A percentile compares a stretch with the other conserved stretches of the same genome.
phyloP scores from a whole-genome alignment of 768 basidiomycete genomes.

The Termitomyces bulborhizus region DNA sequence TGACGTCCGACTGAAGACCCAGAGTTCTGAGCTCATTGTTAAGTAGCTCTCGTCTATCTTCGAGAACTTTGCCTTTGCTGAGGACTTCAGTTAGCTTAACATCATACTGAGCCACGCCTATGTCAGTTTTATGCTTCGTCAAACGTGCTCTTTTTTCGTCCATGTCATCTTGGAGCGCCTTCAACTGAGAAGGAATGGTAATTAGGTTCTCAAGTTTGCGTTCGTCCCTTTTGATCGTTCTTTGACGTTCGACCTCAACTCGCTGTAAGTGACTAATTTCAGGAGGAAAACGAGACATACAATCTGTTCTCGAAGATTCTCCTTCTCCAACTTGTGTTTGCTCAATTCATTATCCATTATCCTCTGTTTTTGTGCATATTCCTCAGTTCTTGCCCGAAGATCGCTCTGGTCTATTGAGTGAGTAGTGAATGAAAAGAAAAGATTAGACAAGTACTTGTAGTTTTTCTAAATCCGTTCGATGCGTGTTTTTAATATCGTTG shows the following conservation, averaged over 20 bases:
- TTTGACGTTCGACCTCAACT: conserved; percentile 44
- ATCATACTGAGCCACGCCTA: conserved; percentile 60
- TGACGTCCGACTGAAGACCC: conserved; percentile 71
- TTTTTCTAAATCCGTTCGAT: conserved; percentile 58
- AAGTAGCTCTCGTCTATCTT: conserved; percentile 63
- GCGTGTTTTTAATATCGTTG: conserved; percentile 53
- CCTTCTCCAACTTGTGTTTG: conserved; percentile 46
- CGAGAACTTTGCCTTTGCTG: conserved; percentile 48
- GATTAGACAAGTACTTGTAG: conserved; percentile 44
- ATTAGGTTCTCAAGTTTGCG: conserved; percentile 50
- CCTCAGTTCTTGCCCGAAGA: conserved; percentile 48
- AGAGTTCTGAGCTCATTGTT: conserved; percentile 65
- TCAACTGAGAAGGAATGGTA: conserved; percentile 45
- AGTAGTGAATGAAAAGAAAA: background rate
- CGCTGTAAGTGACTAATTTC: background rate
- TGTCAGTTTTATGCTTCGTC: conserved; percentile 51
- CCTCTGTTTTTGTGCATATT: conserved; percentile 55
- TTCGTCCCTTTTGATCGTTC: conserved; percentile 47
- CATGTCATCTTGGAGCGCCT: conserved; percentile 52
- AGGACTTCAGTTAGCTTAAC: conserved; percentile 50
- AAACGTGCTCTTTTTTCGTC: conserved; percentile 62
- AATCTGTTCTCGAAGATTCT: conserved; percentile 48
- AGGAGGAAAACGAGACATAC: conserved; percentile 29
- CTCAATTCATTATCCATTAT: conserved; percentile 52
- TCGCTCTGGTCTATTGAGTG: conserved; percentile 36